phyloP scores from a whole-genome alignment of 495 filamentous ascomycete genomes.

The Astrothelium macrocarpum region DNA sequence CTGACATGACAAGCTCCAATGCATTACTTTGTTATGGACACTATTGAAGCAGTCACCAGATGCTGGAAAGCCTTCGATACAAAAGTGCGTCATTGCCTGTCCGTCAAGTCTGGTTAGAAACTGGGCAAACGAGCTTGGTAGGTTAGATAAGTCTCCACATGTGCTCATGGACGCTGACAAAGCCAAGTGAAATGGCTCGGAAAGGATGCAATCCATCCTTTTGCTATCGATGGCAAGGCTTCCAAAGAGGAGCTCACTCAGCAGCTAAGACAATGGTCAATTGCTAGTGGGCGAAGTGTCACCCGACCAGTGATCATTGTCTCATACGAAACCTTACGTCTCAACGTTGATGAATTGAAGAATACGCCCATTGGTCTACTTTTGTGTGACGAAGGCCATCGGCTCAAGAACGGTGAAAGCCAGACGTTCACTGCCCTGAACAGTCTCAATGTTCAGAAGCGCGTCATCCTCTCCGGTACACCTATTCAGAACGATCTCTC shows the following conservation, averaged over 20 bases:
- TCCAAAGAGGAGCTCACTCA: constrained; percentile 83
- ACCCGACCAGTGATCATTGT: constrained; percentile 97
- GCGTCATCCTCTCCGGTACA: constrained; percentile 93
- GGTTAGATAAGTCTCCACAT: constrained; percentile 12
- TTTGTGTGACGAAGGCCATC: constrained; percentile 96
- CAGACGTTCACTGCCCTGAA: constrained; percentile 89
- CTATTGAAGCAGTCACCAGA: constrained; percentile 91
- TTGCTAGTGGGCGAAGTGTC: constrained; percentile 79
- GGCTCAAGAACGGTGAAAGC: constrained; percentile 95
- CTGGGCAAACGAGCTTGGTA: constrained; percentile 84
- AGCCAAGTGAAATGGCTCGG: constrained; percentile 82
- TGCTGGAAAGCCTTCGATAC: constrained; percentile 83
- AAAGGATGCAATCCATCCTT: constrained; percentile 79
- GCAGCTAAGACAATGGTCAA: constrained; percentile 91
- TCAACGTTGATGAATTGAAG: constrained; percentile 82
- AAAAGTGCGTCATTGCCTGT: constrained; percentile 98
- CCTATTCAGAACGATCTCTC: constrained; percentile 97
- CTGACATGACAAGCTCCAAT: constrained; percentile 45
- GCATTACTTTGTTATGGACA: constrained; percentile 85
- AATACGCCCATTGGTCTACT: constrained; percentile 83
- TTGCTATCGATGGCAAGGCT: constrained; percentile 94
- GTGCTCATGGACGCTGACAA: not conserved
- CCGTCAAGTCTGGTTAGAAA: constrained; percentile 94
- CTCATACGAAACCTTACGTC: constrained; percentile 89
- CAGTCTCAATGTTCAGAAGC: constrained; percentile 75